Percentiles rank a stretch among this genome's conserved stretches.
Evolutionary conservation across 208 protist species (phyloP).

Genomic region (Crithidia fasciculata): DNA sequence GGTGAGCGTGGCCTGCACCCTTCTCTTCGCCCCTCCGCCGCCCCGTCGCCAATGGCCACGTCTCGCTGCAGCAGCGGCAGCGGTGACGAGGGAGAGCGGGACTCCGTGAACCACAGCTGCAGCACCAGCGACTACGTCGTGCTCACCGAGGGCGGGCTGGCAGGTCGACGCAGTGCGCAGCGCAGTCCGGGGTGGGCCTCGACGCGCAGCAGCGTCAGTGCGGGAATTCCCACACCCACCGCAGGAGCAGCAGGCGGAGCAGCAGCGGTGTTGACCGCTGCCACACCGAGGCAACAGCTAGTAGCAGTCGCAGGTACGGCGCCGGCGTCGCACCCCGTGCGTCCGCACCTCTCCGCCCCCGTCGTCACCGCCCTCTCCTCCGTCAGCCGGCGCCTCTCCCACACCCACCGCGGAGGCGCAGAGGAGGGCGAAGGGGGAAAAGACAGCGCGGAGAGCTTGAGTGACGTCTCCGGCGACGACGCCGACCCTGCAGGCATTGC

Average conservation of each 20-base stretch:
- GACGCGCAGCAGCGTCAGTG: constrained; percentile 11
- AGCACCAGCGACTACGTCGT: not conserved
- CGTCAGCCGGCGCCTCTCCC: constrained; percentile 1
- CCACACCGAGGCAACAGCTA: too few relatives aligned
- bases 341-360: not conserved
- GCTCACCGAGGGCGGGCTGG: too few relatives aligned
- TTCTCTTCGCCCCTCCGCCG: constrained; percentile 15
- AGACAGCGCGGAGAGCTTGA: not conserved
- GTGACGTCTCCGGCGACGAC: constrained; percentile 1
- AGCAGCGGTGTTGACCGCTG: not conserved
- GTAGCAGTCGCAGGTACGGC: not conserved
- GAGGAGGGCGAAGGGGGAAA: not conserved
- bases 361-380: not conserved
- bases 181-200: constrained; percentile 1
- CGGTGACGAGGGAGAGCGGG: not conserved
- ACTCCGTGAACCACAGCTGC: constrained; percentile 4
- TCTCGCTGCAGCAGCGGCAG: not conserved
- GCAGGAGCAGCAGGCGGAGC: not conserved
- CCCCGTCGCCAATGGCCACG: not conserved
- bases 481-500: not conserved
- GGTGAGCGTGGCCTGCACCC: constrained; percentile 26
- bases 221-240: not conserved
- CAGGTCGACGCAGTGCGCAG: not conserved
- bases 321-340: not conserved
- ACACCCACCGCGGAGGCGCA: not conserved